These are phyloP conservation scores for Thraustochytrium sp. DNA, from an alignment of 352 stramenopile genomes.

Conservation along the genomic window DNA sequence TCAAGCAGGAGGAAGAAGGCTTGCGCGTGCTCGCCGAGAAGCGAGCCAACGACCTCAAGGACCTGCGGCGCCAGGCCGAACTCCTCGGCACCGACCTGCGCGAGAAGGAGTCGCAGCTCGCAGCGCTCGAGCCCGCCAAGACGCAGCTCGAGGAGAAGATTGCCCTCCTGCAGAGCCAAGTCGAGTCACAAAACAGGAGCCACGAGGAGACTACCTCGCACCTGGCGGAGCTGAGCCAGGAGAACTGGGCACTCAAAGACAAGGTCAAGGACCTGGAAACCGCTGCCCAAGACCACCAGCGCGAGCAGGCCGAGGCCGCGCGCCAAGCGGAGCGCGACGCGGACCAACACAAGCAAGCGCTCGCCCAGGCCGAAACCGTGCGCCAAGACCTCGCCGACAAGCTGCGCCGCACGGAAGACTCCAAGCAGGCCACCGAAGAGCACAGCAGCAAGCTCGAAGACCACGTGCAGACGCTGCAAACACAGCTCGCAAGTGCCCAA, in stretches of 20 bases:
- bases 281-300: background rate
- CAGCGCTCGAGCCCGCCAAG: background rate
- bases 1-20: conserved; percentile 24
- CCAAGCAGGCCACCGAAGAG: background rate
- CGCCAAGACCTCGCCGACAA: background rate
- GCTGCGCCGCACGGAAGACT: conserved; percentile 2
- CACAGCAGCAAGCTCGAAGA: background rate
- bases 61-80: background rate
- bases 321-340: background rate
- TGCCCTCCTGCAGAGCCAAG: background rate
- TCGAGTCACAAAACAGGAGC: background rate
- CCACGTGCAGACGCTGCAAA: background rate
- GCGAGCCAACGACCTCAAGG: background rate
- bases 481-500: background rate
- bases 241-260: conserved; percentile 36
- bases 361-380: background rate
- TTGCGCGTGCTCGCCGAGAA: background rate
- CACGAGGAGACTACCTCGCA: conserved; percentile 3
- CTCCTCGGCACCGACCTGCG: background rate
- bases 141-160: conserved; percentile 19
- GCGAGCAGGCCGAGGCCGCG: too few species aligned
- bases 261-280: background rate
- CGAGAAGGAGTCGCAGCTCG: conserved; percentile 3
- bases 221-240: background rate
- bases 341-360: background rate